Percentiles rank a stretch among this genome's conserved stretches.
Conservation (phyloP, 2,329 filamentous ascomycete genomes). For the Fusarium nematophilum region DNA sequence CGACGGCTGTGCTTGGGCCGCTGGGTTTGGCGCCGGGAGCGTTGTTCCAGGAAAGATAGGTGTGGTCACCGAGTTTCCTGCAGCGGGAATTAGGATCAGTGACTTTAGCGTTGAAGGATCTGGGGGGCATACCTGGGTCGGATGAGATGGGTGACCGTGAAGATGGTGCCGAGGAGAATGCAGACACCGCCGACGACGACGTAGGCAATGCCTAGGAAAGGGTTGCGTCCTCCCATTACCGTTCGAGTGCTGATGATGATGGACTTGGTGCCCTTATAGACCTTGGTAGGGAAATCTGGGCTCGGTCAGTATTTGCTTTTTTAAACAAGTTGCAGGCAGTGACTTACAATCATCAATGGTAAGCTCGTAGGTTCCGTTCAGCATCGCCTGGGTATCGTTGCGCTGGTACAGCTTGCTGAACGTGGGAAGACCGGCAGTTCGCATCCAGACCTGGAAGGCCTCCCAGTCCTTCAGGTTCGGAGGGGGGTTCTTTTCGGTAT, state of each 20-base stretch:
- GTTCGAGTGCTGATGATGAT: slow-evolving; percentile 90
- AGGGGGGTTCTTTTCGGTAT: slow-evolving; percentile 72
- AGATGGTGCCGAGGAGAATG: slow-evolving; percentile 86
- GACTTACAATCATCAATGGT: slow-evolving; percentile 81
- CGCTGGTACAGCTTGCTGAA: slow-evolving; percentile 94
- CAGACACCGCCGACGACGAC: slow-evolving; percentile 94
- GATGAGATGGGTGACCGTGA: slow-evolving; percentile 90
- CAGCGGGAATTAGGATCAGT: not conserved
- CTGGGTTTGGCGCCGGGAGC: slow-evolving; percentile 59
- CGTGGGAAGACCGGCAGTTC: slow-evolving; percentile 89
- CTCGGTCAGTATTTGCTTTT: slow-evolving; percentile 32
- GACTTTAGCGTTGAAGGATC: slow-evolving; percentile 4
- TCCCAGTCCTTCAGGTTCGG: slow-evolving; percentile 81
- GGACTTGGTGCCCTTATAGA: slow-evolving; percentile 89
- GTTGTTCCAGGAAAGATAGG: slow-evolving; percentile 95
- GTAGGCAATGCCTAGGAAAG: slow-evolving; percentile 96
- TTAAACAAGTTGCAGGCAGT: not conserved
- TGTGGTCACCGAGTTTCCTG: slow-evolving; percentile 97
- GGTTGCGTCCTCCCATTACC: slow-evolving; percentile 94
- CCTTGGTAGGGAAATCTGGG: slow-evolving; percentile 80
- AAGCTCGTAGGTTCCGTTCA: slow-evolving; percentile 78
- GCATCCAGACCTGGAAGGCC: slow-evolving; percentile 98
- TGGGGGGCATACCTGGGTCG: slow-evolving; percentile 77
- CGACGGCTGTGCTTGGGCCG: slow-evolving; percentile 56
- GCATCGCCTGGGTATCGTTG: slow-evolving; percentile 79